Base-by-base conservation (phyloP, 2,329 filamentous ascomycete species). In the Clonostachys rhizophaga region DNA sequence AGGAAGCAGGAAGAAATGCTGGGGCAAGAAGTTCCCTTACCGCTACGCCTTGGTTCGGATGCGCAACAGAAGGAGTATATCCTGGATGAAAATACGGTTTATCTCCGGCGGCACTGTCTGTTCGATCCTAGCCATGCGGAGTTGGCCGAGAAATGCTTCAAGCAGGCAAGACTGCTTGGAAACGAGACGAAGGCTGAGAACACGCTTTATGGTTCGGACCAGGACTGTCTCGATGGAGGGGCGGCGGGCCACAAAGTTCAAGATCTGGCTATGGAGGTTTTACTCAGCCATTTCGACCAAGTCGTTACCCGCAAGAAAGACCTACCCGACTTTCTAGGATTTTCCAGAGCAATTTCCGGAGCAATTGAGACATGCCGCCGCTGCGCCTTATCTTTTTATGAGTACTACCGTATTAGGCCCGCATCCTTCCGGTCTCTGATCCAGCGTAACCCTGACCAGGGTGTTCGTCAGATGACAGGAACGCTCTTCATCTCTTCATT, bases 81-180 rank as follows among this genome's bases (percentile, higher is more conserved):
- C 48, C 72, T 78, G 11, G 68, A 74, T 49, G 84, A 92, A 44
- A 96, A 96, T 55, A 83, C 87, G 50, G 55, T 80, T 3, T 78
- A 89, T 20, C 74, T 95, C 42, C 81, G 86, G 46, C 82, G 86
- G 16, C 91, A 95, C 58, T 91, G 87, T 61, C 74, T 95, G 20
- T 88, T 87, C 56, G 91, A 95, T 56, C 79, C 81, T 2, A 75
- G 75, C 34, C 88, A 95, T 57, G 73, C 83, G 3, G 67, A 69
- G 2, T 89, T 95, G 54, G 76, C 91, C 14, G 71, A 76, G 35
- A 73, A 75, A 46, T 70, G 89, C 36, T 74, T 94, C 33, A 65
- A 70, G 8, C 76, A 79, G 37, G 68, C 84, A 44, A 79, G 73
- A 43, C 65, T 69, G 17, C 56, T 79, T 13, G 13, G 18, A n/a